These are phyloP conservation scores for Pythium sukuiense DNA, from an alignment of 352 stramenopile species.

Conservation along the genomic window DNA sequence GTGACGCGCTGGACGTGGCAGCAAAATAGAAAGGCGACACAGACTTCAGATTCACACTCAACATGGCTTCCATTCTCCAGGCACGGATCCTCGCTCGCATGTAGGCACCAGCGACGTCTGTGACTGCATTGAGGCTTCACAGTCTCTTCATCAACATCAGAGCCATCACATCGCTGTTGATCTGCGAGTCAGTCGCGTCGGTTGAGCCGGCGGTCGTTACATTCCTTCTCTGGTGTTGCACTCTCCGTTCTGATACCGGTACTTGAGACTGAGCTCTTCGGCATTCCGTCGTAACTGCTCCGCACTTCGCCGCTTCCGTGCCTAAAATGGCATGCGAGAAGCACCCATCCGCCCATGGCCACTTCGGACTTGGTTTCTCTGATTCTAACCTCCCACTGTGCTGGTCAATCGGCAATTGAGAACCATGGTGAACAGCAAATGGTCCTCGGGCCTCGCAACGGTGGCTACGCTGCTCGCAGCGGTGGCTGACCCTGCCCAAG, in stretches of 20 bases:
- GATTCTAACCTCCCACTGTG: background rate
- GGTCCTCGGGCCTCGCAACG: background rate
- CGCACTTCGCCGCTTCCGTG: background rate
- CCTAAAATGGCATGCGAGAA: slow-evolving; percentile 5
- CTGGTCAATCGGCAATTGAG: slow-evolving; percentile 4
- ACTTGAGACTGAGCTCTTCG: background rate
- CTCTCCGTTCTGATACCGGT: background rate
- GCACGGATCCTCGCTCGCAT: background rate
- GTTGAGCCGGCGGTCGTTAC: slow-evolving; percentile 12
- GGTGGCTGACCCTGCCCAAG: slow-evolving; percentile 8
- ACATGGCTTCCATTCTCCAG: background rate
- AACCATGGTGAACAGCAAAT: slow-evolving; percentile 14
- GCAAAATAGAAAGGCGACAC: background rate
- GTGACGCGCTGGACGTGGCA: slow-evolving; percentile 22
- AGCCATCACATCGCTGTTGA: background rate
- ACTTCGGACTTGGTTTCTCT: background rate
- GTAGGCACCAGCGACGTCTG: background rate
- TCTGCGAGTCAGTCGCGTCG: background rate
- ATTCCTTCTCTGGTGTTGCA: slow-evolving; percentile 6
- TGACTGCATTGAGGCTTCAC: background rate
- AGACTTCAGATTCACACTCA: slow-evolving; percentile 5
- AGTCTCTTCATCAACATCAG: background rate
- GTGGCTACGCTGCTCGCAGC: background rate
- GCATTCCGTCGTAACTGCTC: background rate
- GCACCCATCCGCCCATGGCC: background rate